Evolutionary conservation across 1,284 basidiomycete genomes (phyloP), one percentile per base, ranked within the genome.

Genomic region (Trichosporon sp.): DNA sequence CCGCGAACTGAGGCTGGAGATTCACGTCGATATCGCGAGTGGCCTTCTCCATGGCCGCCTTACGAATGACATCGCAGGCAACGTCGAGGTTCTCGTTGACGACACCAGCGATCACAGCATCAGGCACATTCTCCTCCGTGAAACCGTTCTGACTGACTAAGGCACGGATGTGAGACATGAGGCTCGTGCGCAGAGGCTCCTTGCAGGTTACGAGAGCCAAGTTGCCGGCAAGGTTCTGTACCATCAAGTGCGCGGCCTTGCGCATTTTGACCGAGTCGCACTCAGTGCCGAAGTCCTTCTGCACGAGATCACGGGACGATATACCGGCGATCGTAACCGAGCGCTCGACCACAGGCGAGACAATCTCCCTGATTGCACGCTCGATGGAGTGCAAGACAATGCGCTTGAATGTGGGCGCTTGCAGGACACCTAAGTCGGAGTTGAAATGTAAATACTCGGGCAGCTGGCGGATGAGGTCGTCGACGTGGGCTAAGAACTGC

Each of bases 281-380:
- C 71, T 99, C 96, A 68, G 92, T 94, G 3, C 92, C 94, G 73
- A 96, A 99, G 80, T 99, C 96, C 81, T 99, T 99, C 65, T 89
- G 86, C 31, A 97, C 92, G 9, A 99, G 84, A 79, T 99, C 96
- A 44, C 94, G 86, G 16, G 95, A 96, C 21, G 96, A 99, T 71
- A 99, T 97, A 32, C 94, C 92, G 8, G 96, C 96, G 71, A 99
- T 99, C 2, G 96, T 99, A 49, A 98, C 96, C n/a, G 94, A 97
- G 64, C 96, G 87, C 78, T 99, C 96, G 19, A 99, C 95, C 57
- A 99, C 95, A 4, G 96, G 96, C 16, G 95, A 84, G 70, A 99
- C 95, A 70, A 99, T 98, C 87, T 99, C 96, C 69, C 95, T 88
- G 62, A 99, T 92, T 23, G 96, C 91, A 33, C 93, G 87, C 75